phyloP scores from a whole-genome alignment of 768 basidiomycete species.

The Mycena polygramma region DNA sequence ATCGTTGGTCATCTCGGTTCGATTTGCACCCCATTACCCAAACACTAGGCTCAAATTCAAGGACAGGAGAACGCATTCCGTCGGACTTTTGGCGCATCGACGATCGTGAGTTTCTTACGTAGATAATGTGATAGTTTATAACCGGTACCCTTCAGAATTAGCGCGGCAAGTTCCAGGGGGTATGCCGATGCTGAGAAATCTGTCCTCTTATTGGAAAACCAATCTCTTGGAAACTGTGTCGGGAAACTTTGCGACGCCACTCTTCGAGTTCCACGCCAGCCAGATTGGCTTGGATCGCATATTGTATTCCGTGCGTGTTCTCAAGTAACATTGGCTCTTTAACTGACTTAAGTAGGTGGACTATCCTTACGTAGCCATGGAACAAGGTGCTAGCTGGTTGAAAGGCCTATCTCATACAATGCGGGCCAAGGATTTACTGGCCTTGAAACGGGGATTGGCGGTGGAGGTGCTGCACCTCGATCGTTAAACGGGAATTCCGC shows the following conservation, averaged over 20 bases:
- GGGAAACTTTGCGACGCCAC: constrained; percentile 55
- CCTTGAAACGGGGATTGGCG: constrained; percentile 29
- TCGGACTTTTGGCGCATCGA: constrained; percentile 58
- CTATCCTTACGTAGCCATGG: constrained; percentile 27
- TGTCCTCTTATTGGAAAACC: constrained; percentile 53
- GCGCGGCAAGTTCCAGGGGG: constrained; percentile 43
- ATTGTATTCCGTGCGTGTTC: constrained; percentile 55
- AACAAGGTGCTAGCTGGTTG: constrained; percentile 26
- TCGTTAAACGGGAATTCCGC: background rate
- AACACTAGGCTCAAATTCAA: background rate
- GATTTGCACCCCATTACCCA: background rate
- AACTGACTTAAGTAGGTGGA: constrained; percentile 24
- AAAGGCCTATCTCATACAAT: background rate
- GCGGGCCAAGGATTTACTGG: constrained; percentile 19
- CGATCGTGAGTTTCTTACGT: constrained; percentile 42
- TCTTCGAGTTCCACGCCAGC: constrained; percentile 54
- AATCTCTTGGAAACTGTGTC: constrained; percentile 58
- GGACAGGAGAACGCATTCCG: constrained; percentile 52
- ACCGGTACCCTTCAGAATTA: constrained; percentile 43
- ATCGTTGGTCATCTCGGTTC: constrained; percentile 57
- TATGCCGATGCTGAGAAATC: constrained; percentile 54
- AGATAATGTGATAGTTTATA: background rate
- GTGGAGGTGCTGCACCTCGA: constrained; percentile 30
- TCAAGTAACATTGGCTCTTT: constrained; percentile 42
- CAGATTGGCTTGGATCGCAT: constrained; percentile 57